phyloP scores from a whole-genome alignment of 2,329 filamentous ascomycete genomes.

The Arachnopeziza araneosa region DNA sequence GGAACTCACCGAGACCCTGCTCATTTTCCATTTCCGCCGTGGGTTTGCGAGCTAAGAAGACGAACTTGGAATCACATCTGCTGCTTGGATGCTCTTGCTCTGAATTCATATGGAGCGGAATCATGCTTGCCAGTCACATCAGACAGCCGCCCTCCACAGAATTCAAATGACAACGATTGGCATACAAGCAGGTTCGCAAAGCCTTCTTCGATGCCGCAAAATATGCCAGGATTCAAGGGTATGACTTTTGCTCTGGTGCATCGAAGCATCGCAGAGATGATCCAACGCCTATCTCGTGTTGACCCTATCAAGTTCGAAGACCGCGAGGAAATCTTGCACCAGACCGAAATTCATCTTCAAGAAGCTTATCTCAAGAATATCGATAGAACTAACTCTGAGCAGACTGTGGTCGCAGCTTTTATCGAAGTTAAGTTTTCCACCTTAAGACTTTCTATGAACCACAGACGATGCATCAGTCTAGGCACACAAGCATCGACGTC shows the following conservation, averaged over 20 bases:
- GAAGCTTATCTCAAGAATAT: conserved; percentile 10
- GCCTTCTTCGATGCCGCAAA: conserved; percentile 13
- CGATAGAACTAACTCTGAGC: conserved; percentile 6
- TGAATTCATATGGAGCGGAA: conserved; percentile 15
- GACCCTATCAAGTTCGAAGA: neutral
- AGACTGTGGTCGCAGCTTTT: conserved; percentile 12
- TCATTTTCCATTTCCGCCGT: conserved; percentile 19
- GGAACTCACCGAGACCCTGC: conserved; percentile 55
- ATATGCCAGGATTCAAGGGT: conserved; percentile 12
- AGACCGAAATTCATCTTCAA: conserved; percentile 7
- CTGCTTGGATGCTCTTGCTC: conserved; percentile 14
- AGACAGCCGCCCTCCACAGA: conserved; percentile 14
- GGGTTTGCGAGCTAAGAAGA: conserved; percentile 9
- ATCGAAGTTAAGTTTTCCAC: conserved; percentile 12
- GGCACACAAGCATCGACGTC: neutral
- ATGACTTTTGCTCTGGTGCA: conserved; percentile 15
- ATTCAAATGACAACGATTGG: conserved; percentile 22
- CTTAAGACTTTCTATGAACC: conserved; percentile 6
- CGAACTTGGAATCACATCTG: neutral
- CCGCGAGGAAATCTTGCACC: neutral
- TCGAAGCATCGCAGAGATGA: conserved; percentile 13
- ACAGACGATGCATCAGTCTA: conserved; percentile 4
- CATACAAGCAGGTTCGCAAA: conserved; percentile 20
- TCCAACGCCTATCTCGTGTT: conserved; percentile 4
- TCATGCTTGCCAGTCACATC: conserved; percentile 17